These are phyloP conservation scores for Trichoderma sp. DNA, from an alignment of 2,329 filamentous ascomycete species.

Conservation along the genomic window DNA sequence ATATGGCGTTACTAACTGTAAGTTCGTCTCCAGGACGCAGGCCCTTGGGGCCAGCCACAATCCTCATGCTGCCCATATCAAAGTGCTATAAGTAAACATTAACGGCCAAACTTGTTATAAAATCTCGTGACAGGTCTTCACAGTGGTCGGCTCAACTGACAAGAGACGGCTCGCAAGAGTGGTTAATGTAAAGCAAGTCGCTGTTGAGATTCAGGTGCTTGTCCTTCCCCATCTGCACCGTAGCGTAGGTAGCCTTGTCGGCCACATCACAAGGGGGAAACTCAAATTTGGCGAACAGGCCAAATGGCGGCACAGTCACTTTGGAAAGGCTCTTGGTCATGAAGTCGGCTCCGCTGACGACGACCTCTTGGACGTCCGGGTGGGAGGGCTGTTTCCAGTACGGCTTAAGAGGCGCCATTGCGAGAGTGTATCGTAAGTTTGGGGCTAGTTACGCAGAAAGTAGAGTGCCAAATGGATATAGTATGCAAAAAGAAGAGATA, in stretches of 20 bases:
- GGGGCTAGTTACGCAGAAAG: background rate
- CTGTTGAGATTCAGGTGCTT: slow-evolving; percentile 65
- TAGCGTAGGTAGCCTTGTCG: slow-evolving; percentile 61
- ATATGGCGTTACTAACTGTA: slow-evolving; percentile 44
- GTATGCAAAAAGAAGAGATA: background rate
- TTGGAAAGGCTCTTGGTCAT: slow-evolving; percentile 62
- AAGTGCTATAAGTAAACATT: slow-evolving; percentile 51
- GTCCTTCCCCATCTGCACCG: slow-evolving; percentile 60
- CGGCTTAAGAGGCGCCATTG: slow-evolving; percentile 59
- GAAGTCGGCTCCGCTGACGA: slow-evolving; percentile 56
- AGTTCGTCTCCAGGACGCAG: slow-evolving; percentile 59
- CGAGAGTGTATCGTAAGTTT: background rate
- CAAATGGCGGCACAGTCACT: slow-evolving; percentile 60
- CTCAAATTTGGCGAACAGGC: slow-evolving; percentile 64
- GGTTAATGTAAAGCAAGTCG: slow-evolving; percentile 68
- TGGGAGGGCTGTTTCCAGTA: slow-evolving; percentile 64
- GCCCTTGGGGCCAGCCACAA: slow-evolving; percentile 60
- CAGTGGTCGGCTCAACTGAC: slow-evolving; percentile 45
- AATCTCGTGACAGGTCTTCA: background rate
- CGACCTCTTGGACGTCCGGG: slow-evolving; percentile 58
- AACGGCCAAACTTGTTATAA: background rate
- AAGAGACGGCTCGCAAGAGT: slow-evolving; percentile 66
- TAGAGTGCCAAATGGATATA: background rate
- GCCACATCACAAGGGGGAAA: slow-evolving; percentile 64
- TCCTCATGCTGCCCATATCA: slow-evolving; percentile 57